Evolutionary conservation across 257 asterid genomes (phyloP).

Genomic region (Parsonsia alboflavescens): DNA sequence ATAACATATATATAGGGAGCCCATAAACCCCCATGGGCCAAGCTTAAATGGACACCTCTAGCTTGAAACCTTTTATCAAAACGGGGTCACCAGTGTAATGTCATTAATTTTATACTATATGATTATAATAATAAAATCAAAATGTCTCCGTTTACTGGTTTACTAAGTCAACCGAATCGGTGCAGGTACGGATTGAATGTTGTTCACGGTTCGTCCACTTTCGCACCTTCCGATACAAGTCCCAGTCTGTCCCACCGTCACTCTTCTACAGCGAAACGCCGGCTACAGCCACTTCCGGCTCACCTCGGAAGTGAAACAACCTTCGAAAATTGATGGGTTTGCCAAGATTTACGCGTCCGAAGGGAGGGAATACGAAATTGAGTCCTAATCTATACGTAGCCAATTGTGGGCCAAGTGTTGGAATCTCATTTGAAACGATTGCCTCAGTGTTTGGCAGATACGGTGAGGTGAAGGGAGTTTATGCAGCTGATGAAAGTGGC

Average conservation of each 20-base stretch:
- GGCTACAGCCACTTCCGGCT: neutral
- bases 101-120: no score
- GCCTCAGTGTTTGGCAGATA: constrained; percentile 51
- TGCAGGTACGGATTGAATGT: no score
- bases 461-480: constrained; percentile 72
- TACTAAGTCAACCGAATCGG: no score
- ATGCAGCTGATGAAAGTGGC: constrained; percentile 86
- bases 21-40: no score
- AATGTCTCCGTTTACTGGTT: no score
- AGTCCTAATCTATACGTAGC: constrained; percentile 88
- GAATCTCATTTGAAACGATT: constrained; percentile 57
- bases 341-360: constrained; percentile 71
- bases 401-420: constrained; percentile 93
- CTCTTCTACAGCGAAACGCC: neutral
- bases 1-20: no score
- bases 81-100: no score
- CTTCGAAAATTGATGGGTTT: constrained; percentile 44
- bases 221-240: no score
- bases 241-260: neutral
- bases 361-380: constrained; percentile 32
- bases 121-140: no score
- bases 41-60: no score
- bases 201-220: no score
- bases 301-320: neutral
- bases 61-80: no score